A percentile compares a stretch with the other conserved stretches of the same genome.
Conservation (phyloP, 2,329 filamentous ascomycete species). For the Penicillium janthinellum region DNA sequence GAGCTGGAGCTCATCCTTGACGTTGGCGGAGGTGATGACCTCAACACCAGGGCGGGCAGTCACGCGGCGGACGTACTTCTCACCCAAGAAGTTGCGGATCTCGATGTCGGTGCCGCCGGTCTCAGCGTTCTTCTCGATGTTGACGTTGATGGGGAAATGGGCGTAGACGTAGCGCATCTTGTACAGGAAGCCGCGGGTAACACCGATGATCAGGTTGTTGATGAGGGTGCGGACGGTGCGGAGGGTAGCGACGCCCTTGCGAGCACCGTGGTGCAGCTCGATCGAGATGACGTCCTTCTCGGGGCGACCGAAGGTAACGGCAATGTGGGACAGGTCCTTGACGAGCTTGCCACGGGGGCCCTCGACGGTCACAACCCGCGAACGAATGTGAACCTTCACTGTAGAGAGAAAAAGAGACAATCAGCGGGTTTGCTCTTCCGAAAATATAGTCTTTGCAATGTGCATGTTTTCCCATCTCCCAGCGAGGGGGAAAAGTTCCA, state of each 20-base stretch:
- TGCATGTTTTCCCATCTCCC: not conserved
- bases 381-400: conserved; percentile 99
- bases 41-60: conserved; percentile 88
- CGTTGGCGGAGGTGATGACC: conserved; percentile 82
- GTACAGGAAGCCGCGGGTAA: conserved; percentile 99
- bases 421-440: conserved; percentile 24
- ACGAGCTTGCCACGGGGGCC: conserved; percentile 95
- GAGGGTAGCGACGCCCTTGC: conserved; percentile 97
- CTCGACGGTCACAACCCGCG: conserved; percentile 93
- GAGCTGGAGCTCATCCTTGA: conserved; percentile 97
- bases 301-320: conserved; percentile 91
- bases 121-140: conserved; percentile 94
- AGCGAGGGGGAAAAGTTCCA: not conserved
- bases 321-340: conserved; percentile 95
- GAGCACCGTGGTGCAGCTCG: conserved; percentile 96
- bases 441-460: not conserved
- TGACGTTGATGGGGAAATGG: conserved; percentile 99
- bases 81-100: conserved; percentile 99
- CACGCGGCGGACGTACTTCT: conserved; percentile 97
- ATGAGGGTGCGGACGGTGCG: conserved; percentile 97
- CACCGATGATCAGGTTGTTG: conserved; percentile 97
- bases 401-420: conserved; percentile 38
- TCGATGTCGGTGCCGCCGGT: conserved; percentile 87
- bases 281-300: conserved; percentile 88
- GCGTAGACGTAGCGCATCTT: conserved; percentile 99